phyloP scores from a whole-genome alignment of 345 rosid species.

The Corchorus capsularis region DNA sequence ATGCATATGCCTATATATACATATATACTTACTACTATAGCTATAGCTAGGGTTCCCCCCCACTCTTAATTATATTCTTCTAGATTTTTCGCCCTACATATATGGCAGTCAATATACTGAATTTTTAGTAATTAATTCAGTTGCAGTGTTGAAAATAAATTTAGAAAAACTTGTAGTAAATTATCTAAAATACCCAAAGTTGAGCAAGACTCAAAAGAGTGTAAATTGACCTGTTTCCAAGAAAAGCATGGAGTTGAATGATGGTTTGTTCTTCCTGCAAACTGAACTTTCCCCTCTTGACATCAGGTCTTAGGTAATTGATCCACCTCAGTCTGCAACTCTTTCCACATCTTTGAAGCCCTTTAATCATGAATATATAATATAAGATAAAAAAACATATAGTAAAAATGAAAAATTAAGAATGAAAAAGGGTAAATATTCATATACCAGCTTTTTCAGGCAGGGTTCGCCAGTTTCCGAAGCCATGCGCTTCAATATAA shows the following conservation, averaged over 20 bases:
- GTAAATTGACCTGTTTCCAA: slow-evolving; percentile 42
- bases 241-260: slow-evolving; percentile 48
- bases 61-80: too few species aligned
- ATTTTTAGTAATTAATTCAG: too few species aligned
- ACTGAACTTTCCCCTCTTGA: slow-evolving; percentile 51
- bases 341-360: slow-evolving; percentile 55
- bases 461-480: slow-evolving; percentile 55
- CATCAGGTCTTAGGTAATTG: slow-evolving; percentile 49
- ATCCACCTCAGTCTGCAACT: slow-evolving; percentile 57
- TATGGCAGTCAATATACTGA: too few species aligned
- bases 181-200: too few species aligned
- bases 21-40: too few species aligned
- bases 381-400: background rate
- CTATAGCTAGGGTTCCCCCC: too few species aligned
- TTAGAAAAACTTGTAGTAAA: too few species aligned
- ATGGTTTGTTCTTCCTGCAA: slow-evolving; percentile 51
- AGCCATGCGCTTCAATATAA: slow-evolving; percentile 49
- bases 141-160: too few species aligned
- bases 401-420: background rate
- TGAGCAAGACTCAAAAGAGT: too few species aligned
- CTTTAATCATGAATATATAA: slow-evolving; percentile 9
- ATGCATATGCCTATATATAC: background rate
- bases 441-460: slow-evolving; percentile 48
- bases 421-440: background rate
- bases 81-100: too few species aligned